Evolutionary conservation across 768 basidiomycete genomes (phyloP), one percentile per base, ranked within the genome.

Genomic region (Russula foetens): DNA sequence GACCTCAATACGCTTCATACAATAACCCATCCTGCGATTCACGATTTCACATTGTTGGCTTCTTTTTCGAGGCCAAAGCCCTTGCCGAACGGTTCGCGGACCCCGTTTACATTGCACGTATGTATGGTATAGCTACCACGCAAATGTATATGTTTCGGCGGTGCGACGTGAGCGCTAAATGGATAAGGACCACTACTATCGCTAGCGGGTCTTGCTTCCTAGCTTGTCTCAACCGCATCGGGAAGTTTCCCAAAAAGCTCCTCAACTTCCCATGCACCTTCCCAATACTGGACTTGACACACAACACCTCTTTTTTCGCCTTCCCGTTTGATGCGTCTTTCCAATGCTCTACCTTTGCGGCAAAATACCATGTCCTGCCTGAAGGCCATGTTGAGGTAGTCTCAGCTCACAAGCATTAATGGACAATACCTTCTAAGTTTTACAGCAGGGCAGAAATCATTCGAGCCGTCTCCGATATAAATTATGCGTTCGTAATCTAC

Each of bases 231-330:
- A 7, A 63, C 43, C 24, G 48, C 39, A 29, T 24, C 28, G 4
- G 63, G 63, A 24, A 66, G 63, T 33, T 48, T 43, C 39, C 50
- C 53, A 68, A 92, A 89, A 46, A 82, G 79, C 72, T 96, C 92
- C 71, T 98, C 96, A 48, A 94, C 85, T 71, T 98, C 92, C 96
- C 96, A 98, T 46, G 94, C 95, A 39, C 92, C 93, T 7, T 82
- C 82, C 96, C 96, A 98, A 70, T 90, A 88, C 66, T 83, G 77
- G 60, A 94, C 81, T 56, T 84, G 71, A 67, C 86, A 86, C 59
- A 82, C 81, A 61, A 97, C 79, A 12, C 90, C 90, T 12, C 74
- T 73, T 39, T 71, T 72, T 45, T 77, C 68, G 3, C 89, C 90
- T 60, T 97, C 90, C 51, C 79, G 78, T 41, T 77, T 76, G 66